These are phyloP conservation scores for Lentinula sp. DNA, from an alignment of 768 basidiomycete species.

Conservation along the genomic window DNA sequence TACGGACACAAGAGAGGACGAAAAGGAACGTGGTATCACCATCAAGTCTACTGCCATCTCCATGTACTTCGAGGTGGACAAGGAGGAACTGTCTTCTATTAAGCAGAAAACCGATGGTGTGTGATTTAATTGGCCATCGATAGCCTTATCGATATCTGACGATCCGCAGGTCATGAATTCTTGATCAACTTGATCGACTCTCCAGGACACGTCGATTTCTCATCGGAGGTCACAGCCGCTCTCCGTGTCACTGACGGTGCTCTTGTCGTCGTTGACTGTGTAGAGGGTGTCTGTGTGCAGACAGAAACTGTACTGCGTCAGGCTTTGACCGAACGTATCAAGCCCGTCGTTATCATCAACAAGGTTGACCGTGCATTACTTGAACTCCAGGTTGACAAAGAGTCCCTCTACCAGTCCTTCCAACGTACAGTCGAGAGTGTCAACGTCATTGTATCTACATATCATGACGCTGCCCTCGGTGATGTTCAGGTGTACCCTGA, in stretches of 20 bases:
- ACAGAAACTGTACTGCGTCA: conserved; percentile 99
- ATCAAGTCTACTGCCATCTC: conserved; percentile 99
- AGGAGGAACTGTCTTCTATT: conserved; percentile 81
- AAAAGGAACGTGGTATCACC: conserved; percentile 99
- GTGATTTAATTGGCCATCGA: conserved; percentile 14
- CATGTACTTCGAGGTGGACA: conserved; percentile 96
- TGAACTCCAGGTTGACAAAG: conserved; percentile 96
- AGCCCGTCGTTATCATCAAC: conserved; percentile 99
- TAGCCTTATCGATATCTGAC: not conserved
- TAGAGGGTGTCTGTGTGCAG: conserved; percentile 99
- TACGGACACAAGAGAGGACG: conserved; percentile 95
- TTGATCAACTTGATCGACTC: conserved; percentile 99
- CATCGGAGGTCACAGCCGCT: conserved; percentile 98
- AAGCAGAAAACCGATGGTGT: conserved; percentile 92
- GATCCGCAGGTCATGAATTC: conserved; percentile 74
- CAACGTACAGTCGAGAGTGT: conserved; percentile 94
- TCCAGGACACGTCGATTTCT: conserved; percentile 99
- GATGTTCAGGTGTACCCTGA: conserved; percentile 99
- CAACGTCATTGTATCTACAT: conserved; percentile 98
- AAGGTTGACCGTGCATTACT: conserved; percentile 99
- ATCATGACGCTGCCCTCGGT: conserved; percentile 89
- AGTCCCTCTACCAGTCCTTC: conserved; percentile 97
- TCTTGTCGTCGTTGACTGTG: conserved; percentile 98
- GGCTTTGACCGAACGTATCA: conserved; percentile 96
- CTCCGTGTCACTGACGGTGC: conserved; percentile 99